Base-by-base conservation (phyloP, 2,329 filamentous ascomycete species). In the Ophiostoma ulmi region DNA sequence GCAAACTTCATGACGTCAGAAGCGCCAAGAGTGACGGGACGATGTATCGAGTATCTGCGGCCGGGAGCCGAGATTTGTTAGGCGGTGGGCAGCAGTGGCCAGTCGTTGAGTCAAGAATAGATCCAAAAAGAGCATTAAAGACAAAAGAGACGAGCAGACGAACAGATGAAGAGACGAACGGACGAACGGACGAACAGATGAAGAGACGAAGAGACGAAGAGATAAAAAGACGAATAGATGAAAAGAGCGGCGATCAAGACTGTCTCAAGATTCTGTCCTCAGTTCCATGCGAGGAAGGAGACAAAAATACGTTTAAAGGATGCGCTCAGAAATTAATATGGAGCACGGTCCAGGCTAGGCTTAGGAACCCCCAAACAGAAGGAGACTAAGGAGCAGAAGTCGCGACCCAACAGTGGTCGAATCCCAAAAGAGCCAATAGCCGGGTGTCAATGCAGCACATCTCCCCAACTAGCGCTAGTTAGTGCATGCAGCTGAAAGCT, bases 1-100 rank as follows among this genome's bases (percentile, higher is more conserved):
- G 86, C 87, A 75, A 89, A 89, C 80, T 88, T 90, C 86, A 89
- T 89, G 80, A 78, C 80, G 78, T 78, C 78, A 73, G 55, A 64
- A 14, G 69, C 26, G 26, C 35, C 39, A 39, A 41, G 58, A 36
- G 6, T 1, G 17, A 8, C 5, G 52, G 11, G 36, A 64, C 55
- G 68, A n/a, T 63, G 58, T 48, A 20, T 48, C 17, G 26, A 63
- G 11, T 35, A 63, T 63, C 26, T 63, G 26, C 58, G 58, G 58
- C 58, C 13, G 22, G 58, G 26, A 17, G 58, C 58, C 58, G 58
- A 35, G 58, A 63, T 22, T 10, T 7, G 44, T n/a, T 20, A 5
- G 44, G 7, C 6, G 44, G 44, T 48, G 44, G 17, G 17, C 17
- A 7, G 17, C 44, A 48, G 44, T 39, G 38, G 8, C 38, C 44